Percentiles rank a stretch among this genome's conserved stretches.
phyloP scores from a whole-genome alignment of 2,329 filamentous ascomycete genomes.

The Aureobasidium sp. region DNA sequence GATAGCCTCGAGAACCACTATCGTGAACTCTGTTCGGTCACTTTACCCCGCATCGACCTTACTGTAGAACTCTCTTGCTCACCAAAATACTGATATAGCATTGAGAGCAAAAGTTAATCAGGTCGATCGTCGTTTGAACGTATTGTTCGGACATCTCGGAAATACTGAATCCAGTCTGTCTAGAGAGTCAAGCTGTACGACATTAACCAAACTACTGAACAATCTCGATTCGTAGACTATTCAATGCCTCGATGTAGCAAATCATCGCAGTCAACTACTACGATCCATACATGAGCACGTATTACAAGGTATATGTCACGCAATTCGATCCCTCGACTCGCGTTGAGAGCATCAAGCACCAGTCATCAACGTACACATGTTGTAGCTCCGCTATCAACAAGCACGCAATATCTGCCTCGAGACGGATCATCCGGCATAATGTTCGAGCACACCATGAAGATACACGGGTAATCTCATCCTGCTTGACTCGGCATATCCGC shows the following conservation, averaged over 20 bases:
- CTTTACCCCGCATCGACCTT: not conserved
- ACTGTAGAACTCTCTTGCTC: not conserved
- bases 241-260: not conserved
- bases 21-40: not conserved
- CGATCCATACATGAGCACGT: not conserved
- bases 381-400: not conserved
- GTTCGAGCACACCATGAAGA: not conserved
- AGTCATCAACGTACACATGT: not conserved
- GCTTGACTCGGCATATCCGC: not conserved
- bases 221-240: not conserved
- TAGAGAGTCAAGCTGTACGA: not conserved
- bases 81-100: no score
- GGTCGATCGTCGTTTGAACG: not conserved
- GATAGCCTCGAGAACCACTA: not conserved
- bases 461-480: not conserved
- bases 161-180: not conserved
- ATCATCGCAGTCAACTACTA: not conserved
- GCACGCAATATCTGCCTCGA: not conserved
- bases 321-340: not conserved
- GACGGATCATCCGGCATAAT: not conserved
- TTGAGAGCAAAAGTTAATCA: not conserved
- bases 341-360: not conserved
- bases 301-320: not conserved
- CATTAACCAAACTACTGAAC: not conserved
- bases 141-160: no score